phyloP scores from a whole-genome alignment of 1,284 basidiomycete species.

The Agroathelia rolfsii region DNA sequence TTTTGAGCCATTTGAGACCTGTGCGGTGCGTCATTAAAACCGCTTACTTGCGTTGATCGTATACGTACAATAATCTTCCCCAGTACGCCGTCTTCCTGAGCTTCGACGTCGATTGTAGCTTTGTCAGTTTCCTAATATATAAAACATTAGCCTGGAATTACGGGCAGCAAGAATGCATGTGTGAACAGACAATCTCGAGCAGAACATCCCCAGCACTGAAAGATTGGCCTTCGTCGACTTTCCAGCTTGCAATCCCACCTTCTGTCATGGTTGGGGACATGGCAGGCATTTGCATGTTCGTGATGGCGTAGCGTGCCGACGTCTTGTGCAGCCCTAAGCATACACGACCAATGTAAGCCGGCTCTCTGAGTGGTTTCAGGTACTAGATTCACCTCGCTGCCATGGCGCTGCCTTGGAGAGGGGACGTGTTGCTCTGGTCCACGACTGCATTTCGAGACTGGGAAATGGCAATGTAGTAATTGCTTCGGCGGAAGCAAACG shows the following conservation, averaged over 20 bases:
- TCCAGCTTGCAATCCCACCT: conserved; percentile 90
- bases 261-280: conserved; percentile 99
- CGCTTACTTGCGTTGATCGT: conserved; percentile 1
- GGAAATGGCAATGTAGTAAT: too few species aligned
- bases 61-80: conserved; percentile 80
- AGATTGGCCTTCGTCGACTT: conserved; percentile 80
- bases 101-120: conserved; percentile 98
- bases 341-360: neutral
- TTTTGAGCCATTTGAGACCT: conserved; percentile 79
- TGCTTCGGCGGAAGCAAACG: too few species aligned
- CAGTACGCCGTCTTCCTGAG: conserved; percentile 90
- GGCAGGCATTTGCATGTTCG: conserved; percentile 80
- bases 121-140: conserved; percentile 89
- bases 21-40: conserved; percentile 5
- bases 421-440: too few species aligned
- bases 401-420: too few species aligned
- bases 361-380: too few species aligned
- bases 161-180: conserved; percentile 6
- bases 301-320: conserved; percentile 45
- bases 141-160: conserved; percentile 6
- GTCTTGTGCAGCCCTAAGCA: conserved; percentile 50
- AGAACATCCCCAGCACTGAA: conserved; percentile 86
- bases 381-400: too few species aligned
- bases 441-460: too few species aligned
- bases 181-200: conserved; percentile 81